A percentile compares a stretch with the other conserved stretches of the same genome.
Conservation (phyloP, 805 yeast genomes). For the Saccharomycopsis olivae region DNA sequence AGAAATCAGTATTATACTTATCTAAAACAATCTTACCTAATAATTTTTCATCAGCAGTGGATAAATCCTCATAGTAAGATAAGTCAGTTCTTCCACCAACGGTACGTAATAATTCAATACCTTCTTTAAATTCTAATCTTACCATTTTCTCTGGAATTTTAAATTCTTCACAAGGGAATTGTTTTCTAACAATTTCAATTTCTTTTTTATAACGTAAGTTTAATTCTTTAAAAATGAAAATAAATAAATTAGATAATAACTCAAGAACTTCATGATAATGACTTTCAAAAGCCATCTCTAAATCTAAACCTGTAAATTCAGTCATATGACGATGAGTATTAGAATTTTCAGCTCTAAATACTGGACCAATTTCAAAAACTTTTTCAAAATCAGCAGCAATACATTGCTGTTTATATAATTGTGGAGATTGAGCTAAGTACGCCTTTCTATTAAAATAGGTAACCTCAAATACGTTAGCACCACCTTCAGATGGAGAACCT, state of each 20-base stretch:
- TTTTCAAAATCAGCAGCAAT: conserved; percentile 96
- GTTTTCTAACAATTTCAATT: conserved; percentile 82
- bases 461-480: conserved; percentile 91
- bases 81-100: conserved; percentile 76
- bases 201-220: conserved; percentile 71
- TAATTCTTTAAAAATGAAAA: conserved; percentile 79
- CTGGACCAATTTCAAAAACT: conserved; percentile 95
- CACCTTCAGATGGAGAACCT: conserved; percentile 97
- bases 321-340: conserved; percentile 99
- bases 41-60: conserved; percentile 90
- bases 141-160: conserved; percentile 91
- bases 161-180: conserved; percentile 97
- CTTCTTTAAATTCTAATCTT: conserved; percentile 80
- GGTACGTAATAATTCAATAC: conserved; percentile 74
- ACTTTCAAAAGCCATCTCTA: conserved; percentile 97
- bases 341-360: conserved; percentile 98
- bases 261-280: conserved; percentile 88
- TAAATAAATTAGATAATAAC: conserved; percentile 58
- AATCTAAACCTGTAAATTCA: conserved; percentile 92
- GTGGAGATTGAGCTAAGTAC: conserved; percentile 95
- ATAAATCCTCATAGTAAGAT: conserved; percentile 73
- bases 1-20: conserved; percentile 94
- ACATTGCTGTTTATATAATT: conserved; percentile 89
- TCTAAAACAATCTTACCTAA: conserved; percentile 88
- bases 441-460: conserved; percentile 89